Evolutionary conservation across 257 asterid species (phyloP).

Genomic region (Coffea canephora): DNA sequence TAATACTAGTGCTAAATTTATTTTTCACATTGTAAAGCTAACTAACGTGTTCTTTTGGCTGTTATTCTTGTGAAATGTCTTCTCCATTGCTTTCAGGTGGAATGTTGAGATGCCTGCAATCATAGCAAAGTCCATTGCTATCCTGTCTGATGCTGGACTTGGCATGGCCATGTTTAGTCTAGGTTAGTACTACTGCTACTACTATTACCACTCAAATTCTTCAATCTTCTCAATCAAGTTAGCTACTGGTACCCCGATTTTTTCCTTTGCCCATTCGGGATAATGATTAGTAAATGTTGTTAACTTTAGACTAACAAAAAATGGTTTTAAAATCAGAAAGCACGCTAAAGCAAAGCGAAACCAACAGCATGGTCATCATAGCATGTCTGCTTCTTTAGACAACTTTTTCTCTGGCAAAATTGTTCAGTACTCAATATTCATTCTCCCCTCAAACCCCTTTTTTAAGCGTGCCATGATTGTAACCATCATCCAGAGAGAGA

Average conservation of each 20-base stretch:
- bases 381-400: slow-evolving; percentile 25
- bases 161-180: slow-evolving; percentile 99
- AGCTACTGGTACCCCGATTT: background rate
- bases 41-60: background rate
- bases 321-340: slow-evolving; percentile 24
- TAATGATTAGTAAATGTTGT: slow-evolving; percentile 14
- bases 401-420: slow-evolving; percentile 24
- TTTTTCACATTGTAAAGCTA: background rate
- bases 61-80: background rate
- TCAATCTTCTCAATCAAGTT: slow-evolving; percentile 7
- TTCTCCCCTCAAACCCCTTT: slow-evolving; percentile 4
- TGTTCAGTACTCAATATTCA: slow-evolving; percentile 7
- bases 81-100: slow-evolving; percentile 52
- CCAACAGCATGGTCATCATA: slow-evolving; percentile 47
- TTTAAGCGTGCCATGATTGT: slow-evolving; percentile 15
- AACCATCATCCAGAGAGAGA: background rate
- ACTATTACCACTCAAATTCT: background rate
- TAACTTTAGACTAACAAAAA: slow-evolving; percentile 25
- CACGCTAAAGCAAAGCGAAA: slow-evolving; percentile 46
- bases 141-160: slow-evolving; percentile 97
- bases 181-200: slow-evolving; percentile 42
- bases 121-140: slow-evolving; percentile 81
- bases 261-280: background rate
- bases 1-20: background rate
- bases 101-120: slow-evolving; percentile 91